Evolutionary conservation across 139 green algal genomes (phyloP).

Genomic region (Picochlorum sp.): DNA sequence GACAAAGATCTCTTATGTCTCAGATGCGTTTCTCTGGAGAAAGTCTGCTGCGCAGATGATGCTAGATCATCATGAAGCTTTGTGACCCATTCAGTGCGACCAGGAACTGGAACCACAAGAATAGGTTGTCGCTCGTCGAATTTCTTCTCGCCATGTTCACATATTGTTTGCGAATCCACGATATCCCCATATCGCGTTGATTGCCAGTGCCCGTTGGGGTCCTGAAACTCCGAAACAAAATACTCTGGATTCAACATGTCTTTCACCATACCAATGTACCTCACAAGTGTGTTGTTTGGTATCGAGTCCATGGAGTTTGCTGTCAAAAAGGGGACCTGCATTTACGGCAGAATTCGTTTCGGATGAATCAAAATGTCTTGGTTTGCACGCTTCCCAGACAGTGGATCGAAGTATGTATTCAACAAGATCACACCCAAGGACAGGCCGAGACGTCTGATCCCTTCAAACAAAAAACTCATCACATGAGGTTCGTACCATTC

Average conservation of each 20-base stretch:
- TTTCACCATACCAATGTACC: conserved; percentile 56
- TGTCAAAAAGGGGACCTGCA: conserved; percentile 43
- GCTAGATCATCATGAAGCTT: conserved; percentile 2
- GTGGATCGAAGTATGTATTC: too few species aligned
- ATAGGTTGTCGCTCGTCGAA: conserved; percentile 22
- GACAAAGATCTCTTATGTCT: not conserved
- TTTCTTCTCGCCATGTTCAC: not conserved
- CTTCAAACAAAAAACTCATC: too few species aligned
- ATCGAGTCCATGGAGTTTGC: conserved; percentile 28
- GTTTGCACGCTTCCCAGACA: too few species aligned
- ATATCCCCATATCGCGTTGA: conserved; percentile 41
- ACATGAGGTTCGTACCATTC: too few species aligned
- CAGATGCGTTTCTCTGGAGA: too few species aligned
- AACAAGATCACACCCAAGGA: too few species aligned
- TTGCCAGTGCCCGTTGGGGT: conserved; percentile 19
- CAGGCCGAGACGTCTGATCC: too few species aligned
- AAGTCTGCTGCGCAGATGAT: conserved; percentile 1
- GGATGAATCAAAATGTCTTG: too few species aligned
- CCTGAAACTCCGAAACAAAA: conserved; percentile 42
- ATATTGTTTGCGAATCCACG: not conserved
- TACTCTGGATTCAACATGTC: conserved; percentile 66
- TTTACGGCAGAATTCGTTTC: too few species aligned
- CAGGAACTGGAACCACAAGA: conserved; percentile 30
- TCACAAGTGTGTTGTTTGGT: conserved; percentile 45
- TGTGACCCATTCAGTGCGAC: conserved; percentile 32